Conservation (phyloP, 1,284 basidiomycete species). For the Cerrena zonata region DNA sequence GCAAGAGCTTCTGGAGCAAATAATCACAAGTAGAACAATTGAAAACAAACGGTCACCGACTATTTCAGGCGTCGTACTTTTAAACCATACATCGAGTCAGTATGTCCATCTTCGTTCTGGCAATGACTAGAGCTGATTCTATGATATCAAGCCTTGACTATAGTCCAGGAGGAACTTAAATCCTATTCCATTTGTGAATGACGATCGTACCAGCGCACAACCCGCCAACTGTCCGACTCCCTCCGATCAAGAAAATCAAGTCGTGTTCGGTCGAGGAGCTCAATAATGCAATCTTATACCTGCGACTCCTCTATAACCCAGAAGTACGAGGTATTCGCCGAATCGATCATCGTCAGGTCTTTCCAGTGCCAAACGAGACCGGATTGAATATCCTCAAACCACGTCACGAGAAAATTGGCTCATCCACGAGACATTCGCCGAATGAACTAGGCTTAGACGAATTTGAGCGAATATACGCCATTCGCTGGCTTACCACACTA, state of each 20-base stretch:
- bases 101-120: neutral
- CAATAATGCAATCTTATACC: conserved; percentile 30
- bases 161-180: neutral
- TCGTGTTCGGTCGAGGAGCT: conserved; percentile 23
- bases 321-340: conserved; percentile 39
- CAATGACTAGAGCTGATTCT: neutral
- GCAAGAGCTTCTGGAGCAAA: conserved; percentile 14
- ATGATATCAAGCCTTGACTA: neutral
- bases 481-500: conserved; percentile 67
- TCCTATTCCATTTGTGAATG: conserved; percentile 9
- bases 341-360: conserved; percentile 9
- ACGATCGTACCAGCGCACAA: conserved; percentile 9
- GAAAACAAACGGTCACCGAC: conserved; percentile 5
- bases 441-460: conserved; percentile 39
- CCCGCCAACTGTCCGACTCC: conserved; percentile 25
- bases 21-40: conserved; percentile 22
- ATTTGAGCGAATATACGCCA: conserved; percentile 64
- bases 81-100: neutral
- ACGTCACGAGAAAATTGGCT: neutral
- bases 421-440: conserved; percentile 4
- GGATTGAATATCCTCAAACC: neutral
- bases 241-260: conserved; percentile 23
- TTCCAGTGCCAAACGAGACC: neutral
- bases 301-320: conserved; percentile 42
- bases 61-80: neutral